Evolutionary conservation across 805 yeast species (phyloP).

Genomic region (Nakazawaea laoshanensis): DNA sequence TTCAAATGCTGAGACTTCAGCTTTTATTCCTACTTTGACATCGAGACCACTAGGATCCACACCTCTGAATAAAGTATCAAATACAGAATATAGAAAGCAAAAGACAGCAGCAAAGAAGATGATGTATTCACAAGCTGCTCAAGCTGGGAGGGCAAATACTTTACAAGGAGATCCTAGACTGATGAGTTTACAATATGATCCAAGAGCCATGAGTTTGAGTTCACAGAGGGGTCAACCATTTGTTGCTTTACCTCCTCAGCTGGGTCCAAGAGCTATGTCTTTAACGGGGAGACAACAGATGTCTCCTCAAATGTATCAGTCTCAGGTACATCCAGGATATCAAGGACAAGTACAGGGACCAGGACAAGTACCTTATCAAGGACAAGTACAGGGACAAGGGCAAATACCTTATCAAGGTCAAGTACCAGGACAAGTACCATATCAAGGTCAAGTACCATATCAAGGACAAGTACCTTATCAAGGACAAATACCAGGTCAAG

Average conservation of each 20-base stretch:
- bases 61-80: slow-evolving; percentile 23
- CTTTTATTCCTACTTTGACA: slow-evolving; percentile 65
- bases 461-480: not conserved
- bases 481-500: not conserved
- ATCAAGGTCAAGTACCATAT: not conserved
- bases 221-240: slow-evolving; percentile 5
- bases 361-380: not conserved
- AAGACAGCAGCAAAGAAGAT: slow-evolving; percentile 60
- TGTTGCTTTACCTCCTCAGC: slow-evolving; percentile 8
- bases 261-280: slow-evolving; percentile 23
- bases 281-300: slow-evolving; percentile 13
- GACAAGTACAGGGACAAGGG: not conserved
- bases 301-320: slow-evolving; percentile 4
- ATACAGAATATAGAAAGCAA: slow-evolving; percentile 60
- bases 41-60: slow-evolving; percentile 19
- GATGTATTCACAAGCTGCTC: slow-evolving; percentile 26
- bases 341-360: not conserved
- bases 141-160: slow-evolving; percentile 11
- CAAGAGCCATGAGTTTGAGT: slow-evolving; percentile 37
- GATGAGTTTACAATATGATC: slow-evolving; percentile 26
- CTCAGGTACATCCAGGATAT: slow-evolving; percentile 3
- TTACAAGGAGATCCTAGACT: slow-evolving; percentile 20
- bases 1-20: slow-evolving; percentile 35
- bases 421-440: not conserved
- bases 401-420: not conserved